These are phyloP conservation scores for Bathelium albidoporum DNA, from an alignment of 495 filamentous ascomycete genomes.

Conservation along the genomic window DNA sequence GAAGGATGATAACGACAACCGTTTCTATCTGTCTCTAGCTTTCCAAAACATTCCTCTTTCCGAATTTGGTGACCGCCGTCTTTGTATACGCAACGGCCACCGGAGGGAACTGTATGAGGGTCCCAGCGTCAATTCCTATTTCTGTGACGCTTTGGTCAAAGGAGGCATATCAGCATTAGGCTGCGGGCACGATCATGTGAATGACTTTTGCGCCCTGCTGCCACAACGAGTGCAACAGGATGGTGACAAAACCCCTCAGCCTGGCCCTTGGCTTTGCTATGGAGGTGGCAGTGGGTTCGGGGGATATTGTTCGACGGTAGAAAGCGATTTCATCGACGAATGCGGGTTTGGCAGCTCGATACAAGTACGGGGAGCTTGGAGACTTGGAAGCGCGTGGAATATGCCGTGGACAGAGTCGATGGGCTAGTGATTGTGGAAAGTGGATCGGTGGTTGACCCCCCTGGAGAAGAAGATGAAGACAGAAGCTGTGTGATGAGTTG, in stretches of 20 bases:
- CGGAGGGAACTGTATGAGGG: slow-evolving; percentile 71
- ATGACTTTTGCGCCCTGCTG: slow-evolving; percentile 61
- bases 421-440: slow-evolving; percentile 31
- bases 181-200: slow-evolving; percentile 91
- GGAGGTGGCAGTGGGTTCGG: slow-evolving; percentile 79
- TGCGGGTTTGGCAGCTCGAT: slow-evolving; percentile 32
- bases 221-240: slow-evolving; percentile 40
- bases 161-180: slow-evolving; percentile 71
- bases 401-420: slow-evolving; percentile 30
- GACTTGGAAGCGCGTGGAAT: slow-evolving; percentile 36
- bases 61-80: slow-evolving; percentile 54
- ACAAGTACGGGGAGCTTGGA: slow-evolving; percentile 27
- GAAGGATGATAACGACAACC: not conserved
- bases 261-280: slow-evolving; percentile 88
- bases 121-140: slow-evolving; percentile 75
- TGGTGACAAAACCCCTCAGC: not conserved
- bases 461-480: not conserved
- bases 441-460: slow-evolving; percentile 20
- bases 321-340: slow-evolving; percentile 30
- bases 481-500: too few relatives aligned
- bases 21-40: slow-evolving; percentile 80
- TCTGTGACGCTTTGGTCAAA: slow-evolving; percentile 72
- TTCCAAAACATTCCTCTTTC: slow-evolving; percentile 95
- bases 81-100: slow-evolving; percentile 45
- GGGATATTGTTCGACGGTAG: slow-evolving; percentile 77